Percentiles rank a stretch among this genome's conserved stretches.
phyloP scores from a whole-genome alignment of 345 rosid genomes.

The Gossypium rotundifolium region DNA sequence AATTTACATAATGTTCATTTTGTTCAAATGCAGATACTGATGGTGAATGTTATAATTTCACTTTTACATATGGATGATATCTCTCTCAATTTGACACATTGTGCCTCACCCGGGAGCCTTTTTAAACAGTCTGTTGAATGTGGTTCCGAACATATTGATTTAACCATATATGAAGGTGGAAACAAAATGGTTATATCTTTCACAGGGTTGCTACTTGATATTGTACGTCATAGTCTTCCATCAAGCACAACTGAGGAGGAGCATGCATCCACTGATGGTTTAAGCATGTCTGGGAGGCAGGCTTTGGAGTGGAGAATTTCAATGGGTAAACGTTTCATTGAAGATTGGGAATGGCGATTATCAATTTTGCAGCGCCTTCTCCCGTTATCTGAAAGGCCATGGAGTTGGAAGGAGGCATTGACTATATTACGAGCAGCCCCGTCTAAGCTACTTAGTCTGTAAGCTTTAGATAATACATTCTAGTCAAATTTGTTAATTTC shows the following conservation, averaged over 20 bases:
- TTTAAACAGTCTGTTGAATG: constrained; percentile 33
- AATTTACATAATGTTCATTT: constrained; percentile 21
- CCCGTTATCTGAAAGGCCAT: constrained; percentile 79
- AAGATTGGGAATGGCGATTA: constrained; percentile 96
- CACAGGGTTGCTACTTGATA: constrained; percentile 64
- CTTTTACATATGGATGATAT: constrained; percentile 81
- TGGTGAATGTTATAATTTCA: constrained; percentile 83
- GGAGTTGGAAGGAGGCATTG: constrained; percentile 93
- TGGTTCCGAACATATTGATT: constrained; percentile 42
- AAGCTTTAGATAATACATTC: constrained; percentile 28
- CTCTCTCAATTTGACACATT: constrained; percentile 52
- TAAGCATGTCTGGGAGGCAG: constrained; percentile 49
- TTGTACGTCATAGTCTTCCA: constrained; percentile 63
- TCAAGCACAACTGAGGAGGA: constrained; percentile 46
- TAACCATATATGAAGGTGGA: constrained; percentile 49
- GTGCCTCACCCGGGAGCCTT: constrained; percentile 47
- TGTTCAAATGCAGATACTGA: constrained; percentile 68
- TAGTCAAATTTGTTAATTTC: constrained; percentile 8
- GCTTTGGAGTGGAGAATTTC: constrained; percentile 94
- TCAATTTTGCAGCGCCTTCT: constrained; percentile 86
- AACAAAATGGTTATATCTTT: constrained; percentile 67
- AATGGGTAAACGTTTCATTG: constrained; percentile 61
- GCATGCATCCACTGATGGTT: constrained; percentile 42
- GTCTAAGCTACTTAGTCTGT: constrained; percentile 89
- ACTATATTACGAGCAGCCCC: constrained; percentile 88